Base-by-base conservation (phyloP, 2,329 filamentous ascomycete genomes). In the Dothideomycetes sp. region DNA sequence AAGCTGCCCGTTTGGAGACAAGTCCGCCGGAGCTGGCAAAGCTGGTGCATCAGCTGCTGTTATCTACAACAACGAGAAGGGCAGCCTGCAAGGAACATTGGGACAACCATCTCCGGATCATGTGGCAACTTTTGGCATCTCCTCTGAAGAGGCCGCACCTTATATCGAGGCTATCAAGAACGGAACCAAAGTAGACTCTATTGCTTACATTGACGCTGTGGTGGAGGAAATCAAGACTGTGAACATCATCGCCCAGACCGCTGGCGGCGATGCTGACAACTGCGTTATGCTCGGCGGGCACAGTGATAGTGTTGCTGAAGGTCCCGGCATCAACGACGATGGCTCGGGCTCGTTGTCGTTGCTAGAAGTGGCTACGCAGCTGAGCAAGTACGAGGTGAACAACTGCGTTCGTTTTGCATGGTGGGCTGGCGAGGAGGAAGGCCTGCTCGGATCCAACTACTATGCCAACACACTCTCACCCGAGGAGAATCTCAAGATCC, bases 261-360 rank as follows among this genome's bases (percentile, higher is more conserved):
- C 68, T 45, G 59, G 57, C 11, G 77, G 77, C 32, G 71, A 79
- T 53, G 68, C 71, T 14, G 58, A 74, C 46, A 76, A 79, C 51
- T 63, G 73, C 24, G 62, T 80, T 34, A 68, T 73, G 36, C 57
- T 79, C 11, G 75, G 75, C 31, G 75, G 68, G 3, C 77, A 81
- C 57, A 70, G 68, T 14, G 77, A 81, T 58, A 75, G 70, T 5
- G 76, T 80, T 15, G 63, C 66, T 19, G 69, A 65, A 3, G 77
- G 77, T 0, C 76, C 77, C 2, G 82, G 82, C 15, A 85, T 87
- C 67, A 87, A 87, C 57, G 82, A 87, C 49, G 80, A 87, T 51
- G 82, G 82, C 34, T 79, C 77, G 3, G 82, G 82, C 40, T 76
- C 71, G 24, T 69, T 77, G 45, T 69, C 68, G 17, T 64, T 78